Percentiles rank a stretch among this genome's conserved stretches.
phyloP scores from a whole-genome alignment of 371 early-diverging fungal genomes.

The Rhizopus arrhizus region DNA sequence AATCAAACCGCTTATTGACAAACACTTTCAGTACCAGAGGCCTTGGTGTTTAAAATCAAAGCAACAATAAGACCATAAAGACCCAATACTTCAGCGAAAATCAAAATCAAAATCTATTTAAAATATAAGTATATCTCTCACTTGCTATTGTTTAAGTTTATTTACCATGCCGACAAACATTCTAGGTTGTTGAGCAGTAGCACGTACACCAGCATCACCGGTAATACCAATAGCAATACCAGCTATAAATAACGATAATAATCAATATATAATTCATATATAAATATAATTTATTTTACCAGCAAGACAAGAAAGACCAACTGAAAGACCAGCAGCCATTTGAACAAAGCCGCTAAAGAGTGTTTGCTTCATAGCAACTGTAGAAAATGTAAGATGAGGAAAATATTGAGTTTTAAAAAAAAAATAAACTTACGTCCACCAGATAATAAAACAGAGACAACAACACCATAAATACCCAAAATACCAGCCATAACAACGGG shows the following conservation, averaged over 20 bases:
- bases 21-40: slow-evolving; percentile 46
- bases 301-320: slow-evolving; percentile 91
- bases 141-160: not conserved
- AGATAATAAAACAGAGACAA: slow-evolving; percentile 87
- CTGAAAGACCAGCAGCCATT: slow-evolving; percentile 91
- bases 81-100: slow-evolving; percentile 98
- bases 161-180: slow-evolving; percentile 91
- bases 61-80: slow-evolving; percentile 94
- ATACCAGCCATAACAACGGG: slow-evolving; percentile 99
- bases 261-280: not conserved
- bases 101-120: slow-evolving; percentile 79
- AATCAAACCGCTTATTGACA: slow-evolving; percentile 30
- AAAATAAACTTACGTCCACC: slow-evolving; percentile 69
- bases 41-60: slow-evolving; percentile 93
- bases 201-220: slow-evolving; percentile 94
- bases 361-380: slow-evolving; percentile 59
- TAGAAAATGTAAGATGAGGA: not conserved
- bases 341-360: slow-evolving; percentile 86
- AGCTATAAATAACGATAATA: slow-evolving; percentile 45
- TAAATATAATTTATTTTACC: slow-evolving; percentile 15
- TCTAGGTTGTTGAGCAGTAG: slow-evolving; percentile 90
- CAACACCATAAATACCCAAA: slow-evolving; percentile 96
- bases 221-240: slow-evolving; percentile 97
- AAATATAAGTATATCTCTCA: slow-evolving; percentile 1
- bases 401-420: not conserved